Evolutionary conservation across 2,329 filamentous ascomycete genomes (phyloP).

Genomic region (Rhynchosporium secalis): DNA sequence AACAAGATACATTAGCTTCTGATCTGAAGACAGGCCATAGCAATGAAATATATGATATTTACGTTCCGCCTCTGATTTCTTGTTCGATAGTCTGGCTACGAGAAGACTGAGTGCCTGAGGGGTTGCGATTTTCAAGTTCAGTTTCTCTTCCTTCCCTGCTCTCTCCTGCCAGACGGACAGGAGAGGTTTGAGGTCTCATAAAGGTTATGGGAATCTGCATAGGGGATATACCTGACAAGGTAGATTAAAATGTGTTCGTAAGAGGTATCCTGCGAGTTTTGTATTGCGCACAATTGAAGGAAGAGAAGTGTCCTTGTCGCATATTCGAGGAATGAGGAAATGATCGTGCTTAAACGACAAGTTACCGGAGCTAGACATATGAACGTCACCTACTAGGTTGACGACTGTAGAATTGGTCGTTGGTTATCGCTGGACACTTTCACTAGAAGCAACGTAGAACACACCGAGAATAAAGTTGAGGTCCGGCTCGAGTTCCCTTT

Average conservation of each 20-base stretch:
- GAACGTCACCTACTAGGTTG: slow-evolving; percentile 1
- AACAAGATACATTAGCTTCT: neutral
- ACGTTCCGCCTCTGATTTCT: slow-evolving; percentile 23
- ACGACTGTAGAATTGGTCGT: neutral
- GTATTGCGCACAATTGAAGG: too few species aligned
- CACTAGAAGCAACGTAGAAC: neutral
- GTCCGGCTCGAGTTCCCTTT: neutral
- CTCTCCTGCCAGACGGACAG: neutral
- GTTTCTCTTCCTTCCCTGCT: neutral
- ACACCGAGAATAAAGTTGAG: neutral
- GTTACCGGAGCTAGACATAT: neutral
- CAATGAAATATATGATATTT: neutral
- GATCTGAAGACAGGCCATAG: neutral
- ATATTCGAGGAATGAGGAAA: neutral
- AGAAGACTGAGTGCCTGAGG: neutral
- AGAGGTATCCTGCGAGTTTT: too few species aligned
- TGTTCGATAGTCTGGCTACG: slow-evolving; percentile 16
- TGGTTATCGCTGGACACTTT: neutral
- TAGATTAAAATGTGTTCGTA: too few species aligned
- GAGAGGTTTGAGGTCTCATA: neutral
- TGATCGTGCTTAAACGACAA: neutral
- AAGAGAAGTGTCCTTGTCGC: too few species aligned
- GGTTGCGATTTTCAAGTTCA: slow-evolving; percentile 4
- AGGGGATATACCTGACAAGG: neutral
- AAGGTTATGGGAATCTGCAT: neutral